Base-by-base conservation (phyloP, 495 filamentous ascomycete genomes). In the Penicillium steckii region DNA sequence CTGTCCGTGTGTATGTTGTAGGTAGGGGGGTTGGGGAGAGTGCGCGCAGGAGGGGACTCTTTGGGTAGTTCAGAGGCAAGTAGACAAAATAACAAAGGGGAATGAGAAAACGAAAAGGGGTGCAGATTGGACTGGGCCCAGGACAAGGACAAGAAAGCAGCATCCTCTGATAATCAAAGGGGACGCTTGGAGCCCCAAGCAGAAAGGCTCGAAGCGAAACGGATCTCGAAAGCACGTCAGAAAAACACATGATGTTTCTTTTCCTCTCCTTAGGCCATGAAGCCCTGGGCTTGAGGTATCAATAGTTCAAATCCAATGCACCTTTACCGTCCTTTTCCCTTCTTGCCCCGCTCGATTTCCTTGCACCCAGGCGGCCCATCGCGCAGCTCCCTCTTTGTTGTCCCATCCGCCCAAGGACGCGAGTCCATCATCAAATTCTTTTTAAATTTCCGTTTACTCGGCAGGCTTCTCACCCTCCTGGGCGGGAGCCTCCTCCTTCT, bases 401-500 rank as follows among this genome's bases (percentile, higher is more conserved):
- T 64, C 55, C 49, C 50, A 64, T 64, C 62, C 56, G 42, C 49
- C 61, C 49, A 49, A 59, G 61, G 69, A 70, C 70, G 65, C 55
- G 65, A 70, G 66, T 70, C 67, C 71, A 57, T 67, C 60, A 63
- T 61, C 57, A 62, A 65, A 35, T 52, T 64, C 55, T 66, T 66
- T 66, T 66, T 61, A 59, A 59, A 64, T 60, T 64, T 50, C 66
- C 65, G 61, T 70, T 74, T 76, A 76, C 71, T 77, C 74, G 48
- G 86, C 77, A 48, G 84, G 77, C 69, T 90, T 85, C 42, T 87
- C 74, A 40, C 64, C 75, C 70, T 85, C 76, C 27, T 72, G 70
- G 53, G 80, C 72, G 37, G 79, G 70, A 35, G 79, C 72, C 56
- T 84, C 83, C 56, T 76, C 71, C 66, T 84, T 81, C 63, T 81